Evolutionary conservation across 179 eudicot genomes (phyloP).

Genomic region (Silene noctiflora): DNA sequence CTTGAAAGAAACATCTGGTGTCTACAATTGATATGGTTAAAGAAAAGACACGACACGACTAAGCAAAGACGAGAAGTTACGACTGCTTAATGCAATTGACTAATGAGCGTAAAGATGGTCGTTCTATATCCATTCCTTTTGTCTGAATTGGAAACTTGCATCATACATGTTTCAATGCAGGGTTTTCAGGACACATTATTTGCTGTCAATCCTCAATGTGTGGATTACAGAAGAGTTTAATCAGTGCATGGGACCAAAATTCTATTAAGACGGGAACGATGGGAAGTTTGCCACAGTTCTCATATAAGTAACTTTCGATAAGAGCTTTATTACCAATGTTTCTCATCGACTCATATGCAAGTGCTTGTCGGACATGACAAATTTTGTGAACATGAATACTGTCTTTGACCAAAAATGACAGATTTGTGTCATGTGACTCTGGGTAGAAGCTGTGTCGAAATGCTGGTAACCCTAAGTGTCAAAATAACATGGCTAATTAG

Average conservation of each 20-base stretch:
- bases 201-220: conserved; percentile 26
- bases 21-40: background rate
- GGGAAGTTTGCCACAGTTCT: background rate
- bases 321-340: background rate
- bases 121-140: conserved; percentile 13
- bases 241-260: conserved; percentile 26
- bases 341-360: background rate
- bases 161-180: conserved; percentile 22
- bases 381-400: background rate
- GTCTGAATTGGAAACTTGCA: conserved; percentile 21
- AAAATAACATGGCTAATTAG: background rate
- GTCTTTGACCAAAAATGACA: background rate
- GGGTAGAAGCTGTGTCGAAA: background rate
- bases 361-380: background rate
- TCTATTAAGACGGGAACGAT: background rate
- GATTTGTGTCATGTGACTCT: background rate
- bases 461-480: too few species aligned
- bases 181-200: conserved; percentile 21
- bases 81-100: conserved; percentile 10
- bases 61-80: conserved; percentile 7
- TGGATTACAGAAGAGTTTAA: conserved; percentile 13
- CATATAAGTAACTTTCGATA: background rate
- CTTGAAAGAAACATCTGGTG: background rate
- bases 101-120: conserved; percentile 17
- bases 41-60: conserved; percentile 7